Conservation (phyloP, 148 eudicot genomes). For the Vaccinium vitisidaea region DNA sequence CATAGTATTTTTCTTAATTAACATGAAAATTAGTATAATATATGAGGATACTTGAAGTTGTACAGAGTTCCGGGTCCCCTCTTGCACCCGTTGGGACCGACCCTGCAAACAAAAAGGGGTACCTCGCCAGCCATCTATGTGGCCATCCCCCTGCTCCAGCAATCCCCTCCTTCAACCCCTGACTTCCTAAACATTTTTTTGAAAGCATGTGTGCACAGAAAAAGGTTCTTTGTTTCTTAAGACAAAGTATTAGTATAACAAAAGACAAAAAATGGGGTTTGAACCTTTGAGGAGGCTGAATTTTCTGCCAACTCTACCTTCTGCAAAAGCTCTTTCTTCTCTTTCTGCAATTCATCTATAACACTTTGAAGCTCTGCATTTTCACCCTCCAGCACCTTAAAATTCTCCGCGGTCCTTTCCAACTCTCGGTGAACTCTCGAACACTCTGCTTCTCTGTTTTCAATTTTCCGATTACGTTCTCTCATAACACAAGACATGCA, state of each 20-base stretch:
- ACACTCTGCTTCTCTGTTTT: slow-evolving; percentile 32
- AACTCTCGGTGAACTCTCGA: slow-evolving; percentile 26
- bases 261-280: background rate
- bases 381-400: slow-evolving; percentile 30
- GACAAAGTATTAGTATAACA: background rate
- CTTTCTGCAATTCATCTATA: slow-evolving; percentile 32
- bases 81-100: no score
- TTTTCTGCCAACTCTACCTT: slow-evolving; percentile 28
- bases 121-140: no score
- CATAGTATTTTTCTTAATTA: no score
- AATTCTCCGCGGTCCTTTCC: slow-evolving; percentile 17
- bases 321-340: slow-evolving; percentile 33
- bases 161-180: no score
- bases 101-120: no score
- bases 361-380: slow-evolving; percentile 29
- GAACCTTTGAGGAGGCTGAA: slow-evolving; percentile 32
- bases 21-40: no score
- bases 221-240: no score
- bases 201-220: no score
- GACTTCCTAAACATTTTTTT: no score
- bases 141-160: no score
- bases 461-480: slow-evolving; percentile 30
- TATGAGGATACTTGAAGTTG: no score
- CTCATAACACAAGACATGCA: slow-evolving; percentile 24
- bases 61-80: no score